Base-by-base conservation (phyloP, 177 flowering plant genomes). In the Telopea speciosissima region DNA sequence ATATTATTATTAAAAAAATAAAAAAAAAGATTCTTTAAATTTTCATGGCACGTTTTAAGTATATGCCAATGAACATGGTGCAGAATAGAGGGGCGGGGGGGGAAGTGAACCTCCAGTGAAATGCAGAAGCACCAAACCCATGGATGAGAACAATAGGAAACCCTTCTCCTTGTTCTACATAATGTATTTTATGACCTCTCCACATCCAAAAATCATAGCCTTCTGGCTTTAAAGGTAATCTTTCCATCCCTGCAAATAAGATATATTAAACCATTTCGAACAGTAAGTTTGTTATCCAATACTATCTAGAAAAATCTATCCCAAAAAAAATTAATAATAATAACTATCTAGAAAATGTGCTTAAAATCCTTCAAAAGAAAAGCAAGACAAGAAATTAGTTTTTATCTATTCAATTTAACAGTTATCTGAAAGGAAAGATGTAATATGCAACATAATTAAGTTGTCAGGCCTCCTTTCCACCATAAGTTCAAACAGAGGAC, bases 81-180 rank as follows among this genome's bases (percentile, higher is more conserved):
- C 16, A 31, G 62, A 56, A 5, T 56, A n/a, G n/a, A n/a, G n/a
- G n/a, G n/a, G n/a, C n/a, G n/a, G n/a, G n/a, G n/a, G n/a, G n/a
- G n/a, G n/a, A n/a, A n/a, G n/a, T 74, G 61, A 68, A 95, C 99
- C 99, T 95, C 99, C 99, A 92, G 72, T 95, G 99, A 78, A 85
- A 95, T 22, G 89, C 97, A 64, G 97, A 95, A 80, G 99, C 97
- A 28, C 99, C 97, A 81, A 95, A 95, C 0, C 99, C 99, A 79
- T 92, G 99, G 66, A 95, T 89, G 68, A 95, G 92, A 73, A 95
- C 93, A 74, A 95, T 64, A 0, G 97, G 96, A 65, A 78, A 40
- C 13, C 97, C 97, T 74, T 90, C 85, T 71, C 99, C 97, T 87
- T 91, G 88, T 42, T 83, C 94, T 1, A 95, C 94, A 77, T 92